Conservation (phyloP, 2,329 filamentous ascomycete species). For the Fusarium multiceps region DNA sequence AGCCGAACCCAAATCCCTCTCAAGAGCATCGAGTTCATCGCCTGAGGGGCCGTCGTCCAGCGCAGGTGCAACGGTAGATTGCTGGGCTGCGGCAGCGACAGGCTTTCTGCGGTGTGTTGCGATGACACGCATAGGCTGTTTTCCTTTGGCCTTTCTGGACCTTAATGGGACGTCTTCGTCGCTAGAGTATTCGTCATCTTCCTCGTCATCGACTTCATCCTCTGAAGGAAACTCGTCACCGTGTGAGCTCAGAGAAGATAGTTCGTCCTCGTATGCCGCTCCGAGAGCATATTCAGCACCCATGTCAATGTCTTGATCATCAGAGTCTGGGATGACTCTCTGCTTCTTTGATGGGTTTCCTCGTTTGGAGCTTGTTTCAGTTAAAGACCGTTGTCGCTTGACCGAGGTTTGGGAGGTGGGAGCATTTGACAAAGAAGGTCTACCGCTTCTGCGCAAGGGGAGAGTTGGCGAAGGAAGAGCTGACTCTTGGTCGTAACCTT, state of each 20-base stretch:
- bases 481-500: slow-evolving; percentile 44
- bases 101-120: background rate
- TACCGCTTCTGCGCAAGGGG: slow-evolving; percentile 26
- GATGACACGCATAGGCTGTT: slow-evolving; percentile 1
- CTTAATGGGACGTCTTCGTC: slow-evolving; percentile 46
- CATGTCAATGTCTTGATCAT: slow-evolving; percentile 48
- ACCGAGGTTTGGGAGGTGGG: slow-evolving; percentile 17
- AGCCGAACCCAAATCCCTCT: background rate
- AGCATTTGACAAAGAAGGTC: slow-evolving; percentile 16
- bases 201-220: slow-evolving; percentile 33
- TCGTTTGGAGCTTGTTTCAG: slow-evolving; percentile 20
- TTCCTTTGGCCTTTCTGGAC: slow-evolving; percentile 16
- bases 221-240: slow-evolving; percentile 32
- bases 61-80: background rate
- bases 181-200: slow-evolving; percentile 38
- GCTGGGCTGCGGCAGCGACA: background rate
- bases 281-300: slow-evolving; percentile 41
- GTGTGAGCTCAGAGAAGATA: slow-evolving; percentile 15
- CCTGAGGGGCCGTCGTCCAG: background rate
- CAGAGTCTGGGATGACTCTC: slow-evolving; percentile 48
- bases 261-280: background rate
- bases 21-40: slow-evolving; percentile 11
- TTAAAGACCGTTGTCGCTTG: slow-evolving; percentile 46
- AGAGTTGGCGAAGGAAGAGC: slow-evolving; percentile 7
- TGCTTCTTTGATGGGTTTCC: slow-evolving; percentile 48